Base-by-base conservation (phyloP, 1,284 basidiomycete genomes). In the Tylopilus orsonianus region DNA sequence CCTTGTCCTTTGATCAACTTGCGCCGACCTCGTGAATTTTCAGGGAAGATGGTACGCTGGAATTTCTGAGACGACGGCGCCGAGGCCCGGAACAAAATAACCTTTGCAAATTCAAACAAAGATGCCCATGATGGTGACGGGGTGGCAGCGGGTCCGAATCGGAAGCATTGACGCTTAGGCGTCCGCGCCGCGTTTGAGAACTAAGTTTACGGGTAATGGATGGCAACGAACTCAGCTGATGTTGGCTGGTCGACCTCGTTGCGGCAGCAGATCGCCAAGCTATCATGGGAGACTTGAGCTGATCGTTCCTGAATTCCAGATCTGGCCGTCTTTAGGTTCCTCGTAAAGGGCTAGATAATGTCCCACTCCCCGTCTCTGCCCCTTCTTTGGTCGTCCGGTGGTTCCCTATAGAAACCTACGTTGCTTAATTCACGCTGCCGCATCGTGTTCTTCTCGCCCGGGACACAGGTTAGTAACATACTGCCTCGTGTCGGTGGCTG, bases 401-500 rank as follows among this genome's bases (percentile, higher is more conserved):
- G 22, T 39, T 36, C 24, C 7, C 22, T 27, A 16, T 18, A 51
- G 37, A 37, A 37, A 16, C 23, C 16, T 55, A 24, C 35, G 32
- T 32, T 33, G 48, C 32, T 32, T 35, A 38, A 24, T 44, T 39
- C 49, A 47, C 39, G 22, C 40, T 37, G 33, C 48, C 12, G 39
- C 42, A 27, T 39, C 39, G 56, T 39, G 43, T 47, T 48, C 41
- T 30, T 39, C 27, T 30, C 18, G 8, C 35, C 55, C 57, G 57
- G 44, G 41, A 33, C 19, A 42, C 32, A 18, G n/a, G n/a, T n/a
- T n/a, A n/a, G 26, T 24, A 23, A 34, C 33, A 33, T 44, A 36
- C n/a, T 8, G 46, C 55, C 58, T 60, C 57, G 55, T 55, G 55
- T n/a, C n/a, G n/a, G n/a, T n/a, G n/a, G n/a, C n/a, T n/a, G 55